Evolutionary conservation across 1,284 basidiomycete species (phyloP), one percentile per base, ranked within the genome.

Genomic region (Pisolithus thermaeus): DNA sequence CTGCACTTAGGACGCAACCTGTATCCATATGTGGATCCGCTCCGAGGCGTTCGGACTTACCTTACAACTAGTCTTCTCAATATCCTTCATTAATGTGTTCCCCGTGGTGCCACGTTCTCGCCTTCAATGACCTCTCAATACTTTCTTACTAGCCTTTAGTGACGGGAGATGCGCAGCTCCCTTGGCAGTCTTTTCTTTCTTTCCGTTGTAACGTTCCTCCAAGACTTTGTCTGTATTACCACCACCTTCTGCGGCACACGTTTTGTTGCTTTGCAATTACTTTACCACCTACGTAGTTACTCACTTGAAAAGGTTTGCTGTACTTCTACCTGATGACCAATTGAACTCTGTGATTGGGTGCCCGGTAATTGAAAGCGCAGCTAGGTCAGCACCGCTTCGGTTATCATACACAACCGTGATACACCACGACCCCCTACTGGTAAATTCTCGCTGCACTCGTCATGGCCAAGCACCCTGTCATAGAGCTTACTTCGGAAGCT

Each of bases 401-500:
- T 30, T 22, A 28, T 18, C 32, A 3, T 32, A 20, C 18, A 51
- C 20, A 27, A 5, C 25, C 25, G 25, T 27, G 6, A 27, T 27
- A 27, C 7, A 6, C 25, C 1, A 27, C 25, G 25, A 27, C 1
- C 7, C 25, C 6, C 25, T 27, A 7, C 28, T 30, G 11, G 28
- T 30, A 30, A 30, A 11, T 30, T 30, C 28, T 30, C 41, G 8
- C 14, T 12, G 52, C 43, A 22, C n/a, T 47, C 48, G 22, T 39
- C 43, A 70, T 67, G 68, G 36, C 53, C 23, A 56, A 61, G 40
- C 89, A 90, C 64, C 84, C 87, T 43, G 73, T 91, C 51, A 76
- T 81, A 54, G 78, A 85, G 55, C 80, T 86, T 59, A 91, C 87
- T 16, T 90, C 89, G 7, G 77, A 83, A 59, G 80, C 87, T 35